phyloP scores from a whole-genome alignment of 805 yeast species.

The Wickerhamiella vanderwaltii region DNA sequence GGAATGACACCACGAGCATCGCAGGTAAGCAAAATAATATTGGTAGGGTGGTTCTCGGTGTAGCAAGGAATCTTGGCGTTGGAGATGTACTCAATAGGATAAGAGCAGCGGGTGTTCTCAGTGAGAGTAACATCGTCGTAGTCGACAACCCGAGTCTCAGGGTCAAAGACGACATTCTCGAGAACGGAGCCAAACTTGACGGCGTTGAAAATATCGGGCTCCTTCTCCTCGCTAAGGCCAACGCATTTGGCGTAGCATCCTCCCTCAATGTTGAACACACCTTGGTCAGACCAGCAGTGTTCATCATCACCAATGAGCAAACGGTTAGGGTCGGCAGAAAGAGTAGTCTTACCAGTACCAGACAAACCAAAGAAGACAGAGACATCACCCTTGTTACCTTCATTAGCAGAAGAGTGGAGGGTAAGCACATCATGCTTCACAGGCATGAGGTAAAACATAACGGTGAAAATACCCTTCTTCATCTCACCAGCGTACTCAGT shows the following conservation, averaged over 20 bases:
- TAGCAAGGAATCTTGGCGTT: slow-evolving; percentile 92
- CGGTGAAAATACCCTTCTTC: slow-evolving; percentile 99
- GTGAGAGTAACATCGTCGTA: slow-evolving; percentile 72
- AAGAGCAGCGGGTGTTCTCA: slow-evolving; percentile 97
- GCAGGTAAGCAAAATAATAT: slow-evolving; percentile 85
- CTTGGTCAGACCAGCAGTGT: slow-evolving; percentile 98
- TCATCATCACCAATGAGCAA: slow-evolving; percentile 95
- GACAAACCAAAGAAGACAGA: slow-evolving; percentile 93
- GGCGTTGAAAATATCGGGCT: slow-evolving; percentile 95
- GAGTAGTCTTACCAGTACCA: slow-evolving; percentile 97
- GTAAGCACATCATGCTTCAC: slow-evolving; percentile 83
- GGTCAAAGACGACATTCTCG: slow-evolving; percentile 86
- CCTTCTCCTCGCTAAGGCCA: slow-evolving; percentile 78
- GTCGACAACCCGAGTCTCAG: slow-evolving; percentile 67
- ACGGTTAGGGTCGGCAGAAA: slow-evolving; percentile 93
- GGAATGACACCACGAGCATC: slow-evolving; percentile 98
- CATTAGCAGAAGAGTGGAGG: slow-evolving; percentile 89
- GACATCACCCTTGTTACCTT: slow-evolving; percentile 76
- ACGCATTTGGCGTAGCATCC: slow-evolving; percentile 98
- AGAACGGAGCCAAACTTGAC: slow-evolving; percentile 88
- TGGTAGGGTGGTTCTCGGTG: slow-evolving; percentile 82
- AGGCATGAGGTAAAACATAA: slow-evolving; percentile 98
- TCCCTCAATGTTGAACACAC: slow-evolving; percentile 98
- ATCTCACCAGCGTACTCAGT: slow-evolving; percentile 99
- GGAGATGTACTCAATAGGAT: slow-evolving; percentile 94